Evolutionary conservation across 164 flowering plant species (phyloP).

Genomic region (Nymphaea thermarum): DNA sequence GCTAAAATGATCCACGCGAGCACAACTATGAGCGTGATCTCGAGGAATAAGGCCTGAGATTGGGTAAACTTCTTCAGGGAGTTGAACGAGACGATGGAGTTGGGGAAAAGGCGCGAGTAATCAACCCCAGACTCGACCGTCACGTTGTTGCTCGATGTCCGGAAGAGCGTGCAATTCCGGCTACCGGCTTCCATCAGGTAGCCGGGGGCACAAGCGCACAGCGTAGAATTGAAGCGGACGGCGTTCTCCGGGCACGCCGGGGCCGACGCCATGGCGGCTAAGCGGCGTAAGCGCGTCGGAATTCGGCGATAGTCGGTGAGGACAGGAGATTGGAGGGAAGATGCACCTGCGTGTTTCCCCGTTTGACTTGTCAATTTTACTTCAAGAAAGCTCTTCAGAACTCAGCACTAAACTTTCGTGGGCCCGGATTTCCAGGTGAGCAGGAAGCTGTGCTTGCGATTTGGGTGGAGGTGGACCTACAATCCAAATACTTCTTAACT

Average conservation of each 20-base stretch:
- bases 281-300: too few species aligned
- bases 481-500: too few species aligned
- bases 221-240: conserved; percentile 45
- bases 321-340: too few species aligned
- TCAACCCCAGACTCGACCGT: conserved; percentile 37
- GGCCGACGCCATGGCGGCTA: neutral
- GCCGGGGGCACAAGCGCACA: conserved; percentile 70
- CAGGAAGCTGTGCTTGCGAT: too few species aligned
- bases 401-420: too few species aligned
- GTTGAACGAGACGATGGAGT: conserved; percentile 49
- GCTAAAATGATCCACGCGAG: conserved; percentile 64
- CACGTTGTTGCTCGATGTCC: conserved; percentile 10
- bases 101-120: conserved; percentile 35
- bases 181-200: conserved; percentile 20
- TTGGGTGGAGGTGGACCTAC: too few species aligned
- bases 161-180: conserved; percentile 31
- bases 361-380: too few species aligned
- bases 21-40: conserved; percentile 42
- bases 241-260: conserved; percentile 47
- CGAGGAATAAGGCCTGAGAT: conserved; percentile 23
- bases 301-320: too few species aligned
- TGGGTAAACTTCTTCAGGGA: conserved; percentile 44
- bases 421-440: too few species aligned
- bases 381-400: too few species aligned
- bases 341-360: too few species aligned